phyloP scores from a whole-genome alignment of 495 filamentous ascomycete genomes.

The Clavariopsis aquatica region DNA sequence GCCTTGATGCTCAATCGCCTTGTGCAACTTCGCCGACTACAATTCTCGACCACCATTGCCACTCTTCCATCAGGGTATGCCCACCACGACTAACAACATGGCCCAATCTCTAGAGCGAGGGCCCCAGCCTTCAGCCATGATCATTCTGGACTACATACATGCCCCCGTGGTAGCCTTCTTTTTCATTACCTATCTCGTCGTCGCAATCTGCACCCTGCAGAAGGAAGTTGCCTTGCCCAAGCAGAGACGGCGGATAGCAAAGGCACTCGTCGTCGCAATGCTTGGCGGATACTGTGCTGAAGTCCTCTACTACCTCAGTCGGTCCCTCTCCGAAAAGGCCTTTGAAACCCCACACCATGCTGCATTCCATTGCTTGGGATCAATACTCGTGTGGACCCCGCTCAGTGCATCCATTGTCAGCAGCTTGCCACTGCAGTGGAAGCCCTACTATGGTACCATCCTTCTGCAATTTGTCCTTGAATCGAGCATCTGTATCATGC shows the following conservation, averaged over 20 bases:
- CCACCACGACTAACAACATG: conserved; percentile 6
- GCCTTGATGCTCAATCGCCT: not conserved
- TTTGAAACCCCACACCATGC: conserved; percentile 23
- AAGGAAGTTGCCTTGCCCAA: conserved; percentile 15
- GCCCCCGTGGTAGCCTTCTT: conserved; percentile 24
- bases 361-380: conserved; percentile 24
- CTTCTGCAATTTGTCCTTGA: conserved; percentile 23
- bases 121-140: conserved; percentile 1
- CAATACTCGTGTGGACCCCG: conserved; percentile 17
- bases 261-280: conserved; percentile 1
- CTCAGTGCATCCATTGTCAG: conserved; percentile 8
- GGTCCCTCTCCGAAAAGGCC: conserved; percentile 1
- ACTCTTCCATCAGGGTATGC: too few relatives aligned
- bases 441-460: conserved; percentile 28
- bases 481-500: conserved; percentile 9
- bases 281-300: conserved; percentile 15
- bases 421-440: conserved; percentile 9
- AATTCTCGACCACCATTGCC: not conserved
- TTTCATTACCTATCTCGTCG: conserved; percentile 6
- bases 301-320: conserved; percentile 23
- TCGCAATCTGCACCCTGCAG: conserved; percentile 22
- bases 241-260: conserved; percentile 9
- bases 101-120: not conserved
- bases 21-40: not conserved
- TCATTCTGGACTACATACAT: conserved; percentile 25